A percentile compares a stretch with the other conserved stretches of the same genome.
Evolutionary conservation across 495 filamentous ascomycete genomes (phyloP).

Genomic region (Cercophora scortea): DNA sequence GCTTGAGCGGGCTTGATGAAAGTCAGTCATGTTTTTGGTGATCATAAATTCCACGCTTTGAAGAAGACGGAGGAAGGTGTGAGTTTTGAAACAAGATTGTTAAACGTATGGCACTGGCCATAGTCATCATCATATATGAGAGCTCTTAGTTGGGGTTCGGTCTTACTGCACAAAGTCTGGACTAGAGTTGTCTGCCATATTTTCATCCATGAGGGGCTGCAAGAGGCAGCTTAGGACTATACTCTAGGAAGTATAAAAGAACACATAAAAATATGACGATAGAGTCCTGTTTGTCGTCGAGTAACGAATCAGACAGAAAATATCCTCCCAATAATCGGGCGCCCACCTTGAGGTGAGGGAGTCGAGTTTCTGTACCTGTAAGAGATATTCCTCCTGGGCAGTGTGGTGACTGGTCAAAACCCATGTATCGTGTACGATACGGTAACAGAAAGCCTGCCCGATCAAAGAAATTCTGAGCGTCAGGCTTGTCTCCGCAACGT

Average conservation of each 20-base stretch:
- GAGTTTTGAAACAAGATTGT: not conserved
- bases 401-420: too few species aligned
- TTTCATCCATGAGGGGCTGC: not conserved
- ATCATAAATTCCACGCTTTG: not conserved
- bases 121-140: not conserved
- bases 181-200: constrained; percentile 2
- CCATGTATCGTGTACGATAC: not conserved
- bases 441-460: not conserved
- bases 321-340: too few species aligned
- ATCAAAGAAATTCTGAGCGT: not conserved
- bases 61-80: not conserved
- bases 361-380: too few species aligned
- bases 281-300: too few species aligned
- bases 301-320: too few species aligned
- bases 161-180: constrained; percentile 20
- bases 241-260: too few species aligned
- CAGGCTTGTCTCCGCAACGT: not conserved
- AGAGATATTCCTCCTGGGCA: too few species aligned
- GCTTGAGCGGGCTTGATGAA: constrained; percentile 43
- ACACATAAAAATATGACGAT: too few species aligned
- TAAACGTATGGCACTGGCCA: not conserved
- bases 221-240: too few species aligned
- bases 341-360: too few species aligned
- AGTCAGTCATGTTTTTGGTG: not conserved
- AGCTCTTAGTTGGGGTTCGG: not conserved